Base-by-base conservation (phyloP, 768 basidiomycete species). In the Lyophyllum shimeji region DNA sequence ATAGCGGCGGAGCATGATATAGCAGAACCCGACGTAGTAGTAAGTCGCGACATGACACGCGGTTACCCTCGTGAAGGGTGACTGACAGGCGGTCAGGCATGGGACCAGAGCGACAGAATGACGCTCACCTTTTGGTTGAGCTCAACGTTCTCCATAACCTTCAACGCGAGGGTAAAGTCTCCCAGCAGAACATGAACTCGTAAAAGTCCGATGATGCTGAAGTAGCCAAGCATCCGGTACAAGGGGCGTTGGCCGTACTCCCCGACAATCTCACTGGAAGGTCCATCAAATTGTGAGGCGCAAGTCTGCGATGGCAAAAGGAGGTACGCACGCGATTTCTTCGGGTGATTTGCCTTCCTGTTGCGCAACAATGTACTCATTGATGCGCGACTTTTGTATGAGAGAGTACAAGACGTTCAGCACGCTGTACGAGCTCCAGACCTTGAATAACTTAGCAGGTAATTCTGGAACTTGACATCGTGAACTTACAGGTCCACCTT, bases 351-450 rank as follows among this genome's bases (percentile, higher is more conserved):
- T 90, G 23, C 93, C 91, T 60, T 86, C 79, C 64, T 90, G 84
- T 55, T 87, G 82, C 7, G 96, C 95, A 57, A 77, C 68, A 57
- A 99, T 86, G 72, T 95, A 92, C 69, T 98, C 95, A 71, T 95
- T 94, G 72, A 95, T 91, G 71, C 87, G 87, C 5, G 90, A 93
- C 73, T 98, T 98, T 82, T 98, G 96, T 60, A 99, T 95, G 63
- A 99, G 82, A 18, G 95, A 98, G 77, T 99, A 99, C 24, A 99
- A 81, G 37, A 99, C 96, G 74, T 99, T 98, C 64, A 99, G 82
- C 24, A 98, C 96, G 60, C 91, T 95, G 77, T 99, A 99, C 49
- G 94, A 96, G 64, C 90, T 94, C 97, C 97, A 99, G 55, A 95
- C 89, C 84, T 95, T 62, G 18, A 45, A 60, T 9, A 48, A 21